Evolutionary conservation across 352 stramenopile species (phyloP), one percentile per base, ranked within the genome.

Genomic region (Phytophthora multivora): DNA sequence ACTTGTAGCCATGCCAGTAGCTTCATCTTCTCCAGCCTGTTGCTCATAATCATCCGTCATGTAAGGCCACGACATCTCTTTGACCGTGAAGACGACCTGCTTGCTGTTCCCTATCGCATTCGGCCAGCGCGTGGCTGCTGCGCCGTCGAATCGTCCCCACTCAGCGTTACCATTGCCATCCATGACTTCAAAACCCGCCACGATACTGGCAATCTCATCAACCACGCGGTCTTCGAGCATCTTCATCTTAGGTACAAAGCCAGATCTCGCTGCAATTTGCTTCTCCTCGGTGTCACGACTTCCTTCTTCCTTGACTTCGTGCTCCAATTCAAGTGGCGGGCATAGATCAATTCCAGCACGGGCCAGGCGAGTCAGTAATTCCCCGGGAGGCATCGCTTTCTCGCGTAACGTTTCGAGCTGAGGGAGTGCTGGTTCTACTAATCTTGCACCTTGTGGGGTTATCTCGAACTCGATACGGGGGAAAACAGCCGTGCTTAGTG

Each of bases 41-140:
- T 75, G 53, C 25, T 66, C 52, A 6, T 55, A 46, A 16, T 62
- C 51, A 19, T 73, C 65, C 3, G 67, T 67, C 19, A 90, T 79
- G 47, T 90, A 90, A n/a, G 83, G 85, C 80, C 83, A 94, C 25
- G 85, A 69, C 52, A 94, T 88, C 51, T 92, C 85, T 47, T 79
- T 80, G 30, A 94, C 79, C 4, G 67, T 69, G 50, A 94, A 91
- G n/a, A 90, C 75, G 42, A 91, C 77, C 31, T 88, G 79, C 49
- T 72, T 83, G 9, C 63, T 73, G 40, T 73, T 86, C 2, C 76
- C 74, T 16, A 80, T 59, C 3, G 66, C 68, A 33, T 62, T 45
- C 6, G 61, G 61, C 54, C 55, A 75, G n/a, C 63, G 62, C 16
- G 56, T 59, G 13, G 57, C 41, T 51, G 61, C 62, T 16, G 57